phyloP scores from a whole-genome alignment of 2,329 filamentous ascomycete species.

The Colletotrichum kahawae region DNA sequence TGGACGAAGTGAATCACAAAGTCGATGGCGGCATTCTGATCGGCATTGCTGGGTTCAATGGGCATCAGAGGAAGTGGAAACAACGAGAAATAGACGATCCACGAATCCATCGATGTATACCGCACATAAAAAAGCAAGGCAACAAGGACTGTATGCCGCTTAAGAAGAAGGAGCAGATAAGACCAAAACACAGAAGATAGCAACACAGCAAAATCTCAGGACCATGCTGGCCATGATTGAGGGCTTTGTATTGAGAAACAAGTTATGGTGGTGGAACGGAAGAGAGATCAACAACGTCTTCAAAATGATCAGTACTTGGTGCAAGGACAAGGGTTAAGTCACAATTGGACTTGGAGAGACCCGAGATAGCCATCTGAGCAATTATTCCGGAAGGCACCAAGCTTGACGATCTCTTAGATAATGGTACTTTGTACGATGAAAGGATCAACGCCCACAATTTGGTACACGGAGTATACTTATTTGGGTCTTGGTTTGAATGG shows the following conservation, averaged over 20 bases:
- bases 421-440: constrained; percentile 31
- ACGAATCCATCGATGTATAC: constrained; percentile 27
- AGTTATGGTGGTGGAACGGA: constrained; percentile 50
- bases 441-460: neutral
- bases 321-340: constrained; percentile 40
- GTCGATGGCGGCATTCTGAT: constrained; percentile 46
- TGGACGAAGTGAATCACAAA: constrained; percentile 34
- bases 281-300: constrained; percentile 53
- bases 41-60: constrained; percentile 47
- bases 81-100: constrained; percentile 39
- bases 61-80: constrained; percentile 40
- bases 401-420: constrained; percentile 26
- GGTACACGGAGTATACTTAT: neutral
- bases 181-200: constrained; percentile 46
- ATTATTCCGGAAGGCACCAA: constrained; percentile 48
- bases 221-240: constrained; percentile 46
- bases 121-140: neutral
- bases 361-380: constrained; percentile 51
- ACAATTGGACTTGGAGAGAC: constrained; percentile 40
- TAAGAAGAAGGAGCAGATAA: constrained; percentile 36
- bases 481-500: neutral
- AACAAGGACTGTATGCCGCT: constrained; percentile 27
- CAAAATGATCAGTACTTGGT: constrained; percentile 53
- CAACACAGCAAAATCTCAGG: constrained; percentile 39
- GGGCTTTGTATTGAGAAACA: constrained; percentile 52